These are phyloP conservation scores for Penicillium sp. DNA, from an alignment of 2,329 filamentous ascomycete genomes.

Conservation along the genomic window DNA sequence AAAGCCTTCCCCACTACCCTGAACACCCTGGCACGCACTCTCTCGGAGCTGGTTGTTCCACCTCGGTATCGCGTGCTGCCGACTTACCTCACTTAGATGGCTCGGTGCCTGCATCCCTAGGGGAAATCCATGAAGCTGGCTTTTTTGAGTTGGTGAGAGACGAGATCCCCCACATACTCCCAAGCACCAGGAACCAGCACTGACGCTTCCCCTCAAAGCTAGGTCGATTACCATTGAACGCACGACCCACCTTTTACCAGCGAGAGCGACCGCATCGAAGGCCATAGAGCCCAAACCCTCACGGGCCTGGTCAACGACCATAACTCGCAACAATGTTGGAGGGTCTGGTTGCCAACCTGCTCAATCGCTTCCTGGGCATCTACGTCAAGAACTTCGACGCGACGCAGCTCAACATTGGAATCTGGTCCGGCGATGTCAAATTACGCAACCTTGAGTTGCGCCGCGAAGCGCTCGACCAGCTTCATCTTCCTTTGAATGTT, in stretches of 20 bases:
- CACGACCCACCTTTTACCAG: constrained; percentile 5
- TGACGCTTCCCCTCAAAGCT: constrained; percentile 11
- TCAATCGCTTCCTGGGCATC: constrained; percentile 99
- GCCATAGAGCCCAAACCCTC: constrained; percentile 15
- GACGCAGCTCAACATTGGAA: constrained; percentile 95
- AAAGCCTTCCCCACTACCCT: background rate
- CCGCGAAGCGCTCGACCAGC: constrained; percentile 91
- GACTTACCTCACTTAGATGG: constrained; percentile 30
- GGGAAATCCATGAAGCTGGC: constrained; percentile 25
- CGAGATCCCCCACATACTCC: background rate
- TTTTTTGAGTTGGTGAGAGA: constrained; percentile 3
- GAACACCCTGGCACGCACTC: constrained; percentile 1
- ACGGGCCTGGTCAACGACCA: constrained; percentile 74
- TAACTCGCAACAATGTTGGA: constrained; percentile 77
- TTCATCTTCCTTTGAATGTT: constrained; percentile 94
- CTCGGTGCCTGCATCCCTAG: constrained; percentile 14
- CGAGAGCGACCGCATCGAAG: constrained; percentile 9
- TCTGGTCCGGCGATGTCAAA: constrained; percentile 98
- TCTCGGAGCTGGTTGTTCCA: constrained; percentile 18
- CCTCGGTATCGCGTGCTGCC: constrained; percentile 31
- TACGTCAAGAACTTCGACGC: constrained; percentile 99
- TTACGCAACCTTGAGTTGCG: constrained; percentile 88
- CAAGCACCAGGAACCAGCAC: background rate
- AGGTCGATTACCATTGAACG: constrained; percentile 10
- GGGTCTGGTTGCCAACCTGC: constrained; percentile 90